These are phyloP conservation scores for Bjerkandera adusta DNA, from an alignment of 1,284 basidiomycete genomes.

Conservation along the genomic window DNA sequence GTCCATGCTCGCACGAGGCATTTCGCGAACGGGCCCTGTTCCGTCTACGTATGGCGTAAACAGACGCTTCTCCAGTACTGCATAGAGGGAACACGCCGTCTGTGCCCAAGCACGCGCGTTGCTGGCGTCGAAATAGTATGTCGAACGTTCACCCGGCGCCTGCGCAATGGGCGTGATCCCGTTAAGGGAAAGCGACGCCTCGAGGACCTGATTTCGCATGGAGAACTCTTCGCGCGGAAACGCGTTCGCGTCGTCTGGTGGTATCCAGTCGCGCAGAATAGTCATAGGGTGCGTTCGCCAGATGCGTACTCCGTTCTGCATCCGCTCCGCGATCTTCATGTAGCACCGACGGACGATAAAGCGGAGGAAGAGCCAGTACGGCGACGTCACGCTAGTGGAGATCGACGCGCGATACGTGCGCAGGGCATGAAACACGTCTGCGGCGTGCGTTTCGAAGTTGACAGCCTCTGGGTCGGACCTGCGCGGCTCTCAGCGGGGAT, in stretches of 20 bases:
- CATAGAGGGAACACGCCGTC: conserved; percentile 6
- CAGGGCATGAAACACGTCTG: conserved; percentile 8
- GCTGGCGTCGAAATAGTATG: conserved; percentile 4
- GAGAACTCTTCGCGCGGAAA: conserved; percentile 9
- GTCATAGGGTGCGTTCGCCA: conserved; percentile 9
- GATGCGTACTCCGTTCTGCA: conserved; percentile 7
- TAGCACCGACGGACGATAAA: conserved; percentile 12
- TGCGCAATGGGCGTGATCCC: not conserved
- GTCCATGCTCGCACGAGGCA: conserved; percentile 14
- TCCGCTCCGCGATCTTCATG: conserved; percentile 13
- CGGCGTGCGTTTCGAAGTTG: conserved; percentile 10
- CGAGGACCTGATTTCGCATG: conserved; percentile 7
- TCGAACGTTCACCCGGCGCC: not conserved
- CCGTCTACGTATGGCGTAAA: conserved; percentile 10
- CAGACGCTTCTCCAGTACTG: conserved; percentile 6
- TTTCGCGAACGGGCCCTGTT: not conserved
- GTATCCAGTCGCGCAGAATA: conserved; percentile 5
- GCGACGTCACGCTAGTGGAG: not conserved
- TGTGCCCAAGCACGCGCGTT: conserved; percentile 9
- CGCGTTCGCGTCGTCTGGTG: not conserved
- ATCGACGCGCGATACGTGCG: conserved; percentile 2
- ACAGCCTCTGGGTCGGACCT: conserved; percentile 7
- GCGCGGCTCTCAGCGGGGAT: not conserved
- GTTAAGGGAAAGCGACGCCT: conserved; percentile 9
- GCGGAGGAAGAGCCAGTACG: conserved; percentile 13